Percentiles rank a stretch among this genome's conserved stretches.
phyloP scores from a whole-genome alignment of 495 filamentous ascomycete genomes.

The Margaritispora aquatica region DNA sequence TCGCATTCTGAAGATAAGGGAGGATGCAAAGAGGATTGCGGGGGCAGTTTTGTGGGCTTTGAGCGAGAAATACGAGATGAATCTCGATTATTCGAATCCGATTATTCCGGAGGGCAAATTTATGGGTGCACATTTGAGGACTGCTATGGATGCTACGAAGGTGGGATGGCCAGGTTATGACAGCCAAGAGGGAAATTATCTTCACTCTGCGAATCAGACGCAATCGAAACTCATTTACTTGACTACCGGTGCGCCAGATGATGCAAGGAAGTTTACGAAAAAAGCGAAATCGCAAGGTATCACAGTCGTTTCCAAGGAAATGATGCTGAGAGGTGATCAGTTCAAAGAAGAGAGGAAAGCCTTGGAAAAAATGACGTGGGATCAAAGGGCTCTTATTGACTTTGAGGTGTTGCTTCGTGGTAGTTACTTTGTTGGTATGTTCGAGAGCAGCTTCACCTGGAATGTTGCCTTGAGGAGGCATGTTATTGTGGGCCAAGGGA shows the following conservation, averaged over 20 bases:
- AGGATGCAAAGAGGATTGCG: constrained; percentile 25
- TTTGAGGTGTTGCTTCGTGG: constrained; percentile 32
- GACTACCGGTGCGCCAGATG: constrained; percentile 11
- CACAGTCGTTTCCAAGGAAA: constrained; percentile 27
- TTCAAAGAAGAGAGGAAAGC: constrained; percentile 11
- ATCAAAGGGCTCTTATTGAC: constrained; percentile 32
- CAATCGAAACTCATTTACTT: background rate
- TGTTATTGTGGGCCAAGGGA: constrained; percentile 1
- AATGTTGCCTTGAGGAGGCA: constrained; percentile 31
- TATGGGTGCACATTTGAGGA: constrained; percentile 23
- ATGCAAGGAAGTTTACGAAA: background rate
- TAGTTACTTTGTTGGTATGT: constrained; percentile 26
- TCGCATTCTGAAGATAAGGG: constrained; percentile 22
- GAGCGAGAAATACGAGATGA: constrained; percentile 4
- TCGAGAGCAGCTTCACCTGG: constrained; percentile 29
- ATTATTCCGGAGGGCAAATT: constrained; percentile 4
- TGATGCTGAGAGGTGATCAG: constrained; percentile 11
- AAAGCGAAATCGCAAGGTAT: constrained; percentile 17
- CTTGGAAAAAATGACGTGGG: constrained; percentile 24
- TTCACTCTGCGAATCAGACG: background rate
- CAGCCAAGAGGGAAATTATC: background rate
- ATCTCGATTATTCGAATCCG: background rate
- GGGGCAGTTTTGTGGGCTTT: constrained; percentile 28
- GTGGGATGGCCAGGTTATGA: constrained; percentile 5
- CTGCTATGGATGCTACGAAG: constrained; percentile 11